Evolutionary conservation across 495 filamentous ascomycete genomes (phyloP), one percentile per base, ranked within the genome.

Genomic region (Bryoglossum gracile): DNA sequence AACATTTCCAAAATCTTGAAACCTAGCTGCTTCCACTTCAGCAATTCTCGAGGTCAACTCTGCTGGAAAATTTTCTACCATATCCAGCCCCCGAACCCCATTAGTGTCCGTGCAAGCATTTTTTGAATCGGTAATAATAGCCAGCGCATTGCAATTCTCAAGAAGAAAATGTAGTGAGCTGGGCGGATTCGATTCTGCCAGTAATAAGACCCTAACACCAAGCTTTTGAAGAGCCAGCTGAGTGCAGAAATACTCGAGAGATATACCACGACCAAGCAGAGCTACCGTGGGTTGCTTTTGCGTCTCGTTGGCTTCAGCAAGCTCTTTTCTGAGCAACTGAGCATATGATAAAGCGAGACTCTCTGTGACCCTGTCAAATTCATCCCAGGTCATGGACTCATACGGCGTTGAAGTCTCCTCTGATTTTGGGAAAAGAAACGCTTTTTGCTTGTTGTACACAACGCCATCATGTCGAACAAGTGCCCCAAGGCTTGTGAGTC

Each of bases 191-290:
- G 57, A 53, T 23, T 60, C 57, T 1, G 57, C 57, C 24, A 60
- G 32, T 0, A 60, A 46, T 14, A 60, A 30, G 4, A 60, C 57
- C 23, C 57, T 50, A 16, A 54, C 43, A 4, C 57, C 57, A 42
- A 60, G 57, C 24, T 60, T 60, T 18, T 60, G 57, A 18, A 60
- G 53, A 37, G 57, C 57, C 8, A 60, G 36, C 46, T 54, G 36
- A 10, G 53, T 60, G 30, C 49, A 56, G 25, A 56, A 60, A 28
- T 60, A 60, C 22, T 60, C 53, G 9, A 60, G 13, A 26, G 49
- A 50, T 22, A 24, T 56, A 10, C 57, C 57, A 21, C 42, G 32
- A 5, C 57, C 57, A 44, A 60, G 53, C 2, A 60, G 34, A 21
- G 49, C 57, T 21, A 60, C 17, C 1, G 57, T 60, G 32, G 57